Base-by-base conservation (phyloP, 306 rosid genomes). In the Vicia villosa region DNA sequence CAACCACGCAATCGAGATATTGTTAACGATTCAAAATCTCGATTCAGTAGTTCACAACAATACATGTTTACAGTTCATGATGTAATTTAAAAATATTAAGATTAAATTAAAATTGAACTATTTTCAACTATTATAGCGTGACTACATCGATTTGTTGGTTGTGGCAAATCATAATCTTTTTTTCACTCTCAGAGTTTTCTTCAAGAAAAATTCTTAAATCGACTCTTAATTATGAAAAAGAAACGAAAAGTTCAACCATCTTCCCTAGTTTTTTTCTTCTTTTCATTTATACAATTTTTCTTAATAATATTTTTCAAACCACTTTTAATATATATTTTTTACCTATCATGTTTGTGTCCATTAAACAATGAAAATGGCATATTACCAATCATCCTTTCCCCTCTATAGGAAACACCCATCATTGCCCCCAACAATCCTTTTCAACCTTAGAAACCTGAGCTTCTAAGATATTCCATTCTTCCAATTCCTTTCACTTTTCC, bases 331-430 rank as follows among this genome's bases (percentile, higher is more conserved):
- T 54, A 0, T 28, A 14, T 57, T 38, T 70, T 6, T 50, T 50
- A 74, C 59, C 65, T 40, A 28, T 19, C 65, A 68, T 68, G 74
- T 69, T 78, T 79, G 81, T 81, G 88, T 84, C 87, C 87, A 87
- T 86, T 86, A 80, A 94, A 94, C 85, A 84, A 83, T 82, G 96
- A 89, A 87, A 95, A 95, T 94, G 89, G 95, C 90, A 87, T 88
- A 94, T 87, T 87, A 84, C 87, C 89, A 89, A 91, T 95, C 92
- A 95, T 95, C 96, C 85, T 83, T 89, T 82, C 95, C 96, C 99
- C 97, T 90, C 68, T 73, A 69, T 83, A 87, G 96, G 99, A 91
- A 95, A 95, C 99, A 91, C 90, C 84, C 97, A 95, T 95, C 97
- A 95, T 95, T 95, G 95, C 95, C 77, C 92, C 95, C 95, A 91